Conservation (phyloP, 257 asterid genomes). For the Thymus quinquecostatus region DNA sequence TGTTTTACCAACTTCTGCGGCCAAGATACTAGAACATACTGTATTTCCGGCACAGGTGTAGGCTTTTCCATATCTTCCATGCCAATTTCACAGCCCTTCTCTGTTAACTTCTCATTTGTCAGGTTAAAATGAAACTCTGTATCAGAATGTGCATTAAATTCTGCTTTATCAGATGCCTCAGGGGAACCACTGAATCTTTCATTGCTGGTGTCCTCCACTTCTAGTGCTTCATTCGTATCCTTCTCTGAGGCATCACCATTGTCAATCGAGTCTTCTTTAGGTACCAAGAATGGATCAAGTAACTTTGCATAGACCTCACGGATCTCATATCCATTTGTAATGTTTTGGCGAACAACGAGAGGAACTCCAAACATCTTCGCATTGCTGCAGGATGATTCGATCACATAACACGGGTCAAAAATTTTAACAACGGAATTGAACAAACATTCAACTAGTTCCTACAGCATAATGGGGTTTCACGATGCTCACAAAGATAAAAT, state of each 20-base stretch:
- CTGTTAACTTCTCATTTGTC: slow-evolving; percentile 66
- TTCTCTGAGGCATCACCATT: slow-evolving; percentile 37
- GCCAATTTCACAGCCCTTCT: slow-evolving; percentile 50
- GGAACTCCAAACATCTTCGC: slow-evolving; percentile 86
- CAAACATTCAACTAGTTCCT: slow-evolving; percentile 11
- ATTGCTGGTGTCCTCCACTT: slow-evolving; percentile 39
- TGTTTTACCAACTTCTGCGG: slow-evolving; percentile 57
- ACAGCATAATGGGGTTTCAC: slow-evolving; percentile 25
- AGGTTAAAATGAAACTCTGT: slow-evolving; percentile 61
- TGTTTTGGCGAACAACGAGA: slow-evolving; percentile 52
- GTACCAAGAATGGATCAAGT: slow-evolving; percentile 62
- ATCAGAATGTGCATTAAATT: slow-evolving; percentile 42
- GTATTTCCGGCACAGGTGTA: slow-evolving; percentile 45
- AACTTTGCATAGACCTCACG: slow-evolving; percentile 52
- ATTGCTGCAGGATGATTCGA: slow-evolving; percentile 50
- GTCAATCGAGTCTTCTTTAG: slow-evolving; percentile 41
- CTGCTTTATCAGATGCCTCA: slow-evolving; percentile 46
- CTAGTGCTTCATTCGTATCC: slow-evolving; percentile 41
- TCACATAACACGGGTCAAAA: slow-evolving; percentile 32
- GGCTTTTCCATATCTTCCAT: slow-evolving; percentile 58
- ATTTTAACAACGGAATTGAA: slow-evolving; percentile 9
- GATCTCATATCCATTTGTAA: slow-evolving; percentile 65
- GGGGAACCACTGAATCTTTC: slow-evolving; percentile 40
- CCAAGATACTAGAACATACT: slow-evolving; percentile 77
- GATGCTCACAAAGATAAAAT: slow-evolving; percentile 15